Base-by-base conservation (phyloP, 2,329 filamentous ascomycete species). In the Penicillium griseofulvum region DNA sequence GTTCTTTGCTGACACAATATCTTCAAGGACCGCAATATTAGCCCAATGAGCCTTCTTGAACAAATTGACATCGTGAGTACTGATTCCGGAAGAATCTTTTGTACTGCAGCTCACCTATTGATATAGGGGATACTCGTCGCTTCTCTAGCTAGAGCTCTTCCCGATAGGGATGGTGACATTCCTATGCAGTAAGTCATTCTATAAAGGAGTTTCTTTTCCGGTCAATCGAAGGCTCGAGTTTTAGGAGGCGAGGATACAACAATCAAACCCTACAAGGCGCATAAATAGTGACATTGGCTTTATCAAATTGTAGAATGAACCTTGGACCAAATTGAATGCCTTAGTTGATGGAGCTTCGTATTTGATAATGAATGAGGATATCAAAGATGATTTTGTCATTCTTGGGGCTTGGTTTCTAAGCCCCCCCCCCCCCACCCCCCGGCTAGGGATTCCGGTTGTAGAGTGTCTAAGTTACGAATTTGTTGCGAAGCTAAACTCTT, bases 141-240 rank as follows among this genome's bases (percentile, higher is more conserved):
- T 14, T 19, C 37, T 16, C 31, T 43, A 19, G 28, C 38, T 34
- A 34, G 37, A 3, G 48, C 48, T 34, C 22, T 31, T 17, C 36
- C 36, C 12, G 48, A 50, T 50, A 9, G 48, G 16, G 48, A 50
- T 34, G 48, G 48, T 16, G 38, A 50, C 16, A 34, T 50, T 10
- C 19, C 28, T 44, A 50, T 50, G 48, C 37, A 26, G 37, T 50
- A 50, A 34, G 37, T 44, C 7, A 33, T 43, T 26, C 10, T 17
- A 33, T 24, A 22, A 22, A 22, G 14, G 19, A 10, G 34, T 24
- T 17, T 5, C 7, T 26, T 29, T 33, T 19, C 10, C 4, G 19
- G 17, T 24, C 29, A 7, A 24, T 6, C 26, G 36, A 17, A 49
- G 28, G 17, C 10, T 43, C 6, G 47, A 17, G 12, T 1, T 24